These are phyloP conservation scores for Populus tremula DNA, from an alignment of 345 rosid species.

Conservation along the genomic window DNA sequence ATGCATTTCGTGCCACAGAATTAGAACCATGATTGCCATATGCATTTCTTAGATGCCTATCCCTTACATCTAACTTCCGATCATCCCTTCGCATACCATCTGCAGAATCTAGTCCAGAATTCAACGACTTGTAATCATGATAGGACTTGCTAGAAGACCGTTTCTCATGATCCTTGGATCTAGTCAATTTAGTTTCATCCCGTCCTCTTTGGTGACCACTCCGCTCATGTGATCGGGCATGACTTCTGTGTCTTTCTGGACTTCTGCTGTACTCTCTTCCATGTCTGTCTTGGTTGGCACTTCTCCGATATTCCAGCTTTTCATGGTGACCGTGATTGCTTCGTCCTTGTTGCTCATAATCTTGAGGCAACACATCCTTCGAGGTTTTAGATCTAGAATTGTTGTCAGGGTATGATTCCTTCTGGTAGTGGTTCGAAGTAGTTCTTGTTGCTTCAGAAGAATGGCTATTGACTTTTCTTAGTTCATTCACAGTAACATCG, in stretches of 20 bases:
- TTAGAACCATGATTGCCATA: conserved; percentile 29
- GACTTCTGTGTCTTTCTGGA: conserved; percentile 14
- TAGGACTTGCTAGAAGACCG: conserved; percentile 38
- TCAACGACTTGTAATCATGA: conserved; percentile 29
- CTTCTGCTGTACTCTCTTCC: conserved; percentile 10
- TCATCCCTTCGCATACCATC: conserved; percentile 9
- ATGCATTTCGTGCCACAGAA: conserved; percentile 29
- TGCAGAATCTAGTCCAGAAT: conserved; percentile 23
- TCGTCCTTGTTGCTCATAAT: conserved; percentile 30
- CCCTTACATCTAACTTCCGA: conserved; percentile 21
- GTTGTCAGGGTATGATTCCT: conserved; percentile 28
- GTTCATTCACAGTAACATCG: conserved; percentile 15
- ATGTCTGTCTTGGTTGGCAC: conserved; percentile 9
- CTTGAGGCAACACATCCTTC: conserved; percentile 26
- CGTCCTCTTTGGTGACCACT: conserved; percentile 27
- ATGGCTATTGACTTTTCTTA: conserved; percentile 19
- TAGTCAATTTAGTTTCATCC: conserved; percentile 37
- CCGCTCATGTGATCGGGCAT: conserved; percentile 32
- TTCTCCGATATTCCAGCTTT: conserved; percentile 23
- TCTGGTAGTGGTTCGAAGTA: conserved; percentile 22
- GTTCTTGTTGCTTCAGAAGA: conserved; percentile 23
- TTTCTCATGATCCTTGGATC: conserved; percentile 32
- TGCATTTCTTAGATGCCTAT: conserved; percentile 21
- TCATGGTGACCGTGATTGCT: conserved; percentile 27
- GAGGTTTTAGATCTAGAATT: conserved; percentile 24